phyloP scores from a whole-genome alignment of 1,284 basidiomycete genomes.

The Mycena citricolor region DNA sequence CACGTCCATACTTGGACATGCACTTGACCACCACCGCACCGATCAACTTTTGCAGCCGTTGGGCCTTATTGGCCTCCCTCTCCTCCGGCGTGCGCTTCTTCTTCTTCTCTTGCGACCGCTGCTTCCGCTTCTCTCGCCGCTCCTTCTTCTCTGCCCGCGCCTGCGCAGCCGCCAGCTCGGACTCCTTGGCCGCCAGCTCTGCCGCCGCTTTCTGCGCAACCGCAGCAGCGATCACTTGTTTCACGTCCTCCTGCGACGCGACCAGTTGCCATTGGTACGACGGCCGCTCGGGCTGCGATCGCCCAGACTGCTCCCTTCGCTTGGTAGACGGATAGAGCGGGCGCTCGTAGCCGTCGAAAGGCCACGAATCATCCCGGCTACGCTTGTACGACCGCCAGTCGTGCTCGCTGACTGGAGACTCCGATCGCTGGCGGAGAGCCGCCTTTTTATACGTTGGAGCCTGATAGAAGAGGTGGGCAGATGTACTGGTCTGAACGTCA shows the following conservation, averaged over 20 bases:
- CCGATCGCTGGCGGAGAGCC: too few species aligned
- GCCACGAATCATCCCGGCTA: too few species aligned
- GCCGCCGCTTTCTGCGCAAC: constrained; percentile 44
- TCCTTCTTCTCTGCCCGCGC: constrained; percentile 34
- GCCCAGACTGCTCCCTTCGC: too few species aligned
- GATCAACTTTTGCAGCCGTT: constrained; percentile 80
- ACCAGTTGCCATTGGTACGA: too few species aligned
- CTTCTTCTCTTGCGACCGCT: constrained; percentile 42
- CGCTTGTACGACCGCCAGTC: too few species aligned
- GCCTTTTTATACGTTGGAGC: too few species aligned
- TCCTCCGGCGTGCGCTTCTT: constrained; percentile 50
- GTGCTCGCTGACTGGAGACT: too few species aligned
- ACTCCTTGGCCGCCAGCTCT: constrained; percentile 34
- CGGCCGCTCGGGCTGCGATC: too few species aligned
- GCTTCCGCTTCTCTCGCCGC: constrained; percentile 33
- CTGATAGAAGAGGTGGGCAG: too few species aligned
- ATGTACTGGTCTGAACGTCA: too few species aligned
- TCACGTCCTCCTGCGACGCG: constrained; percentile 44
- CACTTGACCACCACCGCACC: constrained; percentile 87
- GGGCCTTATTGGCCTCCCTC: constrained; percentile 76
- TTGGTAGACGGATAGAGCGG: too few species aligned
- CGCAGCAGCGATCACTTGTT: constrained; percentile 35
- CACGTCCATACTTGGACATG: constrained; percentile 86
- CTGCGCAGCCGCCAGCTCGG: constrained; percentile 31
- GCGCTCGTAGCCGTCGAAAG: too few species aligned